phyloP scores from a whole-genome alignment of 1,139 yeast genomes.

The Yamadazyma pseudoaaseri region DNA sequence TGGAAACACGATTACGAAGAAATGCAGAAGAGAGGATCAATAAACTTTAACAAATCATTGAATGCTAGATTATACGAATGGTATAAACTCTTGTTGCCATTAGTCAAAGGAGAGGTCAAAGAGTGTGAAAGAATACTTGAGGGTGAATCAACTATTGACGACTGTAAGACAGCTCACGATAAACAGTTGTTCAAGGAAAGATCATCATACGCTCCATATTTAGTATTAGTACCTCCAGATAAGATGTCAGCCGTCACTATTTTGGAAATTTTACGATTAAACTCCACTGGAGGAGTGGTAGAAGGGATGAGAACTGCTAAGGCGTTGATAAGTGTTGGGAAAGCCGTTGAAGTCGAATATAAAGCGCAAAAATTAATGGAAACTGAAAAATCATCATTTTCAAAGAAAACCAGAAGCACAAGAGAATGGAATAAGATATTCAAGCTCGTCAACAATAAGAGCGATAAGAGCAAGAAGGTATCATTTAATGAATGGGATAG shows the following conservation, averaged over 20 bases:
- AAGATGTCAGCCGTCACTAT: slow-evolving; percentile 83
- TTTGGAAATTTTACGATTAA: slow-evolving; percentile 72
- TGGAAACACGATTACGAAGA: slow-evolving; percentile 86
- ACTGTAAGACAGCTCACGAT: slow-evolving; percentile 24
- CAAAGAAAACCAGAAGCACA: slow-evolving; percentile 29
- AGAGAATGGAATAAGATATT: slow-evolving; percentile 46
- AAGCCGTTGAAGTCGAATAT: slow-evolving; percentile 82
- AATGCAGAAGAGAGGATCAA: slow-evolving; percentile 60
- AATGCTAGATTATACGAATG: slow-evolving; percentile 81
- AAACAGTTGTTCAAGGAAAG: slow-evolving; percentile 47
- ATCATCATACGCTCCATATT: slow-evolving; percentile 74
- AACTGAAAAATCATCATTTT: slow-evolving; percentile 52
- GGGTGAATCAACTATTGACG: slow-evolving; percentile 17
- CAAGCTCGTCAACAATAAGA: slow-evolving; percentile 24
- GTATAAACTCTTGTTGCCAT: slow-evolving; percentile 67
- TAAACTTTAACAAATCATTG: slow-evolving; percentile 55
- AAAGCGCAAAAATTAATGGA: slow-evolving; percentile 63
- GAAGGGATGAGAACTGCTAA: slow-evolving; percentile 87
- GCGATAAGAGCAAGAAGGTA: slow-evolving; percentile 8
- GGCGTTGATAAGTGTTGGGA: slow-evolving; percentile 79
- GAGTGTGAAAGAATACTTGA: slow-evolving; percentile 41
- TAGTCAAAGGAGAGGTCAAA: slow-evolving; percentile 62
- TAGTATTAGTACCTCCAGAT: slow-evolving; percentile 69
- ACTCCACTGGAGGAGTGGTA: slow-evolving; percentile 73
- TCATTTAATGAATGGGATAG: slow-evolving; percentile 40